Percentiles rank a stretch among this genome's conserved stretches.
These are phyloP conservation scores for Aristolochia contorta DNA, from an alignment of 164 flowering plant genomes.

Conservation along the genomic window DNA sequence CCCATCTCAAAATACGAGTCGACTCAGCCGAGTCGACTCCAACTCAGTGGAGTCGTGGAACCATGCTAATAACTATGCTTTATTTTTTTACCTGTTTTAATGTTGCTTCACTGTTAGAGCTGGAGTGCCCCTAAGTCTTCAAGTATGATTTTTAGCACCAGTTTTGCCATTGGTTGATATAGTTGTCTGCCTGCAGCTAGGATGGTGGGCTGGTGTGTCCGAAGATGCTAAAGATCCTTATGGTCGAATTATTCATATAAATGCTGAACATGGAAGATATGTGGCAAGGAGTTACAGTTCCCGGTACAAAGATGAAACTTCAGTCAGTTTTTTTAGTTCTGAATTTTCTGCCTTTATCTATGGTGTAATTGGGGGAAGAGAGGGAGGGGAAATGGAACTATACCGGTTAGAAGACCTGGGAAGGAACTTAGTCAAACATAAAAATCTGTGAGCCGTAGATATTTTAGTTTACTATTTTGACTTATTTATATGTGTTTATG, in stretches of 20 bases:
- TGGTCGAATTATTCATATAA: slow-evolving; percentile 81
- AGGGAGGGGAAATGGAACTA: too few species aligned
- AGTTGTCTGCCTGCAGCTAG: slow-evolving; percentile 45
- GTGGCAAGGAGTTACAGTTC: slow-evolving; percentile 89
- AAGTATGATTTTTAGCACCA: background rate
- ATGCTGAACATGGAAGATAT: slow-evolving; percentile 92
- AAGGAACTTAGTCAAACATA: background rate
- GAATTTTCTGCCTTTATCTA: background rate
- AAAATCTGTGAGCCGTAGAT: too few species aligned
- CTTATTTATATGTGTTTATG: slow-evolving; percentile 6
- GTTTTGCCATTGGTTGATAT: background rate
- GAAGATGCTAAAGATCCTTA: slow-evolving; percentile 55
- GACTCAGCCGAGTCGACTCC: too few species aligned
- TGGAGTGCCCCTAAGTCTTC: background rate
- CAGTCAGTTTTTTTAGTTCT: background rate
- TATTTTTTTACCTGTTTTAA: too few species aligned
- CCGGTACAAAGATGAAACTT: slow-evolving; percentile 30
- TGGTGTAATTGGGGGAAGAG: too few species aligned
- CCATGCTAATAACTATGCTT: too few species aligned
- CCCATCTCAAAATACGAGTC: too few species aligned
- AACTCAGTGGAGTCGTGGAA: too few species aligned
- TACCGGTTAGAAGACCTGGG: background rate
- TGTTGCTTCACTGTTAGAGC: background rate
- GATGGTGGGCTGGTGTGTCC: slow-evolving; percentile 97
- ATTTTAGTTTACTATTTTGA: too few species aligned